Base-by-base conservation (phyloP, 257 asterid genomes). In the Coffea eugenioides region DNA sequence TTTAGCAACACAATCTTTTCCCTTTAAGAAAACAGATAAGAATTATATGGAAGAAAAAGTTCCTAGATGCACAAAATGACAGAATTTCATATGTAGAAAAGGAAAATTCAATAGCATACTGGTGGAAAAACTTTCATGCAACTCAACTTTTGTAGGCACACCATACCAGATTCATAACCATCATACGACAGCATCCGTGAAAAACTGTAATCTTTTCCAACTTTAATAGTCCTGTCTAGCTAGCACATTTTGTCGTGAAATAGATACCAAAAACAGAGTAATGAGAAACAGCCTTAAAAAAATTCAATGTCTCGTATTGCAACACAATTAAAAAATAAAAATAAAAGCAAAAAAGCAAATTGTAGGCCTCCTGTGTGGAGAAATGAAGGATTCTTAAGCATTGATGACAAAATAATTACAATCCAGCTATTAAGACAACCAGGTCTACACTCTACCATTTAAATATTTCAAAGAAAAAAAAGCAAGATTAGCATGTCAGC, bases 1-100 rank as follows among this genome's bases (percentile, higher is more conserved):
- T 49, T 83, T 80, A 90, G 83, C 71, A 77, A 67, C 56, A 66
- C 75, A 34, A 75, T 56, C 8, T 67, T 51, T 36, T 14, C 21
- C 64, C 77, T 67, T 77, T 51, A 34, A 71, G 78, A 41, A 1
- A 20, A 79, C 67, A 23, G 67, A 62, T 62, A n/a, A n/a, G 34
- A 62, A n/a, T 23, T 8, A n/a, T 23, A 62, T 2, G 12, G 34
- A 61, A 9, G 1, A 4, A n/a, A 61, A 62, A 62, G 36, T 62
- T 62, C 68, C 68, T 25, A 8, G 13, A 62, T n/a, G 36, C 15
- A n/a, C 14, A n/a, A 62, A 23, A 62, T 59, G 27, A 62, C 13
- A 62, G 15, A n/a, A 2, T 8, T 54, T 23, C 2, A n/a, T 8
- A n/a, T n/a, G n/a, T 15, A 1, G 15, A 4, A 23, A n/a, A n/a